Base-by-base conservation (phyloP, 1,284 basidiomycete genomes). In the Kalmanozyma brasiliensis region DNA sequence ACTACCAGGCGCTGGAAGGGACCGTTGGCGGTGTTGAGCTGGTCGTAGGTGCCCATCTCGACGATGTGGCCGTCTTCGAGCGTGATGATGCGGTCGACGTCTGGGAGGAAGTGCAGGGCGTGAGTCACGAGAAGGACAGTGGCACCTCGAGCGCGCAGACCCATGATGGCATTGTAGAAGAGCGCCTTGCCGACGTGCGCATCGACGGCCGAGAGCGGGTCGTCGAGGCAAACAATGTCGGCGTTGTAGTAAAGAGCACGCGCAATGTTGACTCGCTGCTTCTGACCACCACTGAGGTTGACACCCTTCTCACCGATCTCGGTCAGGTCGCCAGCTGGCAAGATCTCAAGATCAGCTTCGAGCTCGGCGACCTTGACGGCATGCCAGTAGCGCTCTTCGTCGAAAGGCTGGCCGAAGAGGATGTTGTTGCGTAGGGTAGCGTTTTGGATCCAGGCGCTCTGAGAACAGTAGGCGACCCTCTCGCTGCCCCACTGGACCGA, bases 371-470 rank as follows among this genome's bases (percentile, higher is more conserved):
- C 76, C 53, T 68, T 65, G 64, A 68, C 53, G 11, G 77, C 77
- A 43, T 78, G 68, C 78, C 72, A 74, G 64, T 85, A 84, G 16
- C 84, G 77, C 62, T 89, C 88, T 49, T 89, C 87, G 38, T 83
- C 79, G 42, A 74, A 82, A 1, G 72, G 58, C 22, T 76, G 77
- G 2, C 75, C 88, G 82, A 89, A 84, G 22, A 80, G 46, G 23
- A 82, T 76, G 55, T 82, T 81, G 72, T 87, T 69, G 49, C 89
- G 88, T 66, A 93, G 72, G 3, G 89, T 88, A 0, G 89, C 88
- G 76, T 91, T 92, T 80, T 93, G 92, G 51, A 95, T 94, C 92
- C 93, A 95, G 2, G 92, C 90, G 22, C 85, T 88, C 81, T 93
- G 92, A 4, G 91, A 87, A 79, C 91, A 93, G 83, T 93, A 94